A percentile compares a stretch with the other conserved stretches of the same genome.
phyloP scores from a whole-genome alignment of 495 filamentous ascomycete species.

The Penicillium lividum region DNA sequence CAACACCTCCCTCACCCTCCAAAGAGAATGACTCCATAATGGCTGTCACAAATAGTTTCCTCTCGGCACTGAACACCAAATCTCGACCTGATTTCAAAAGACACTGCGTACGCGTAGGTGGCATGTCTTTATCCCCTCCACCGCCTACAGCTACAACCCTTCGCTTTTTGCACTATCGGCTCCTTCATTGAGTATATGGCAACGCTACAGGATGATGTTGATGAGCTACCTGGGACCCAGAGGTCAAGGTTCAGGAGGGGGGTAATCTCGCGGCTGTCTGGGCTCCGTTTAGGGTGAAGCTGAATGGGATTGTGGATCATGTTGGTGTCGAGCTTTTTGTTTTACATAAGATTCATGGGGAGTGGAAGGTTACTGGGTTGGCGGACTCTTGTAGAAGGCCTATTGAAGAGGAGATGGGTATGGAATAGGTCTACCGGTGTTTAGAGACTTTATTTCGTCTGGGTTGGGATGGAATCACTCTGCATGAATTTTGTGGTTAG shows the following conservation, averaged over 20 bases:
- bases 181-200: conserved; percentile 40
- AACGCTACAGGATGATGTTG: conserved; percentile 32
- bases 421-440: conserved; percentile 9
- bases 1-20: conserved; percentile 7
- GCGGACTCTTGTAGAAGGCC: conserved; percentile 43
- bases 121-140: conserved; percentile 42
- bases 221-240: conserved; percentile 44
- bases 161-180: conserved; percentile 46
- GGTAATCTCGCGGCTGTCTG: conserved; percentile 41
- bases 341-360: conserved; percentile 38
- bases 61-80: conserved; percentile 34
- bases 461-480: too few relatives aligned
- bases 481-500: too few relatives aligned
- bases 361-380: conserved; percentile 44
- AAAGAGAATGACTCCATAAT: conserved; percentile 37
- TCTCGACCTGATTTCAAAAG: conserved; percentile 39
- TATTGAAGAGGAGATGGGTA: conserved; percentile 35
- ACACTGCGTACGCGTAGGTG: conserved; percentile 39
- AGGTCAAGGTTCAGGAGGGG: conserved; percentile 35
- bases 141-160: conserved; percentile 28
- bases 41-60: conserved; percentile 34
- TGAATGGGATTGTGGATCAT: conserved; percentile 43
- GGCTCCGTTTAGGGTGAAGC: conserved; percentile 42
- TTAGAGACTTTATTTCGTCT: not conserved
- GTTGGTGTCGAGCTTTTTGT: conserved; percentile 44